phyloP scores from a whole-genome alignment of 73 alveolate genomes.

The Urostyla sp. region DNA sequence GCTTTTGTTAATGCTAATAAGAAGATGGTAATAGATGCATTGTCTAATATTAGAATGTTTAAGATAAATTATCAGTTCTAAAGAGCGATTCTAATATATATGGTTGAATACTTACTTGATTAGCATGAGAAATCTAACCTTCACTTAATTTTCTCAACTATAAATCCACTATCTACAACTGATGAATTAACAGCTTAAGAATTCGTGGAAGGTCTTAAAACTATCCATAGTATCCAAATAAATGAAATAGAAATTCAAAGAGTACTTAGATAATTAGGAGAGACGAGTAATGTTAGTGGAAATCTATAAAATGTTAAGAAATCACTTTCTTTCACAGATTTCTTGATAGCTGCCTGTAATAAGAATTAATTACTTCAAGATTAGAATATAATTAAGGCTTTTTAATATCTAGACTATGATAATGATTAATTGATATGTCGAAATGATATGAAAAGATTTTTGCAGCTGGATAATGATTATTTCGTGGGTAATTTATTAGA shows the following conservation, averaged over 20 bases:
- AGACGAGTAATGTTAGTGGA: no score
- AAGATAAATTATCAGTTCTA: constrained; percentile 13
- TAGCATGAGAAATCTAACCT: constrained; percentile 34
- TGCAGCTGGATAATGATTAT: constrained; percentile 35
- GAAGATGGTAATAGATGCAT: constrained; percentile 40
- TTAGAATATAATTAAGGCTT: neutral
- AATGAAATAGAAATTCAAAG: constrained; percentile 12
- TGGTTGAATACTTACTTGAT: constrained; percentile 28
- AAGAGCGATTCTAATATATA: constrained; percentile 26
- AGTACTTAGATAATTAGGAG: constrained; percentile 7
- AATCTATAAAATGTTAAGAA: constrained; percentile 8
- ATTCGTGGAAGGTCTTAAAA: neutral
- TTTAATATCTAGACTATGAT: constrained; percentile 15
- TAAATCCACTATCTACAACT: constrained; percentile 21
- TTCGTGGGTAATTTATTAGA: constrained; percentile 35
- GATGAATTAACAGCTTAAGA: constrained; percentile 22
- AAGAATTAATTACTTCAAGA: neutral
- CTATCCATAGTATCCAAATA: neutral
- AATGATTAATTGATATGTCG: constrained; percentile 24
- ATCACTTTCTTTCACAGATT: constrained; percentile 35
- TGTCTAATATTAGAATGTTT: constrained; percentile 30
- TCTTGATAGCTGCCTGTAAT: constrained; percentile 44
- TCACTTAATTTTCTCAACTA: constrained; percentile 8
- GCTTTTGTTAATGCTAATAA: neutral
- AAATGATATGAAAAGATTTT: constrained; percentile 32